phyloP scores from a whole-genome alignment of 176 grass and related monocot species.

The Typha latifolia region DNA sequence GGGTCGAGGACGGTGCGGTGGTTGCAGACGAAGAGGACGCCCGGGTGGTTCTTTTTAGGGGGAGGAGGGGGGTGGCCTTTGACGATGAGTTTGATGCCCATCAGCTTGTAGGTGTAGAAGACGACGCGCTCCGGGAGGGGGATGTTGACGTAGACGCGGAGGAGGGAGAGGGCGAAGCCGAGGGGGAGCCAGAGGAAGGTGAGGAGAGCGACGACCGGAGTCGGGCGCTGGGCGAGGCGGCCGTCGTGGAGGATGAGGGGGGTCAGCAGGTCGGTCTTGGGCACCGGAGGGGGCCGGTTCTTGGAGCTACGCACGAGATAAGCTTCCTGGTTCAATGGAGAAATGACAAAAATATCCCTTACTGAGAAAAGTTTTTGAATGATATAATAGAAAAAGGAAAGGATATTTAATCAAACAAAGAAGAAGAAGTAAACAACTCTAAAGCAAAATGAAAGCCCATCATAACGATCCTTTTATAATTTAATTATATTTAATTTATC shows the following conservation, averaged over 20 bases:
- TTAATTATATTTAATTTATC: no score
- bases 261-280: constrained; percentile 49
- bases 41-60: constrained; percentile 48
- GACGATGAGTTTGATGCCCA: constrained; percentile 78
- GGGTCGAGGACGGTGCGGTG: constrained; percentile 78
- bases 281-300: constrained; percentile 3
- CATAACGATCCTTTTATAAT: no score
- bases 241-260: constrained; percentile 86
- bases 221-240: constrained; percentile 59
- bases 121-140: constrained; percentile 75
- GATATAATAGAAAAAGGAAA: no score
- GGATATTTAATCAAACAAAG: no score
- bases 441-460: no score
- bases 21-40: constrained; percentile 57
- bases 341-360: no score
- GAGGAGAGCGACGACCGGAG: constrained; percentile 60
- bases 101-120: constrained; percentile 77
- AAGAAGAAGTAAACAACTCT: no score
- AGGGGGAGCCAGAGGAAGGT: constrained; percentile 95
- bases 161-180: constrained; percentile 69
- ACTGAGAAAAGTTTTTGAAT: no score
- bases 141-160: constrained; percentile 80
- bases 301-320: no score
- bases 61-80: constrained; percentile 58
- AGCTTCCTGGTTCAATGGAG: no score